Percentiles rank a stretch among this genome's conserved stretches.
These are phyloP conservation scores for Apiosordaria backusii DNA, from an alignment of 495 filamentous ascomycete genomes.

Conservation along the genomic window DNA sequence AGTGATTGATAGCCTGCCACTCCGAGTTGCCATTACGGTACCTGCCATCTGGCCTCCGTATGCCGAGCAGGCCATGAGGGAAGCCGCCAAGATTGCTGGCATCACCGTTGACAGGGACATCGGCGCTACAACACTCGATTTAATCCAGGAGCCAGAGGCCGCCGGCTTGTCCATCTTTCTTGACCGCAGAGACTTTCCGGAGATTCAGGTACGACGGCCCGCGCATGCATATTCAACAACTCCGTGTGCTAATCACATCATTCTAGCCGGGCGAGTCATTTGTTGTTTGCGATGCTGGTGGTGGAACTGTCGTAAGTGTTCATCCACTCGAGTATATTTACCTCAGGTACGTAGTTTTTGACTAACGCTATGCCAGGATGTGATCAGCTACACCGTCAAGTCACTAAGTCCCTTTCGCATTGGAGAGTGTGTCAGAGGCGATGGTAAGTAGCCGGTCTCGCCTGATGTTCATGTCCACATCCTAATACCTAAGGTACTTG, in stretches of 20 bases:
- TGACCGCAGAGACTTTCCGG: slow-evolving; percentile 12
- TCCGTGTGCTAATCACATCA: not conserved
- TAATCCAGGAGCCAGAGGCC: slow-evolving; percentile 30
- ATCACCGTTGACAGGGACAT: slow-evolving; percentile 19
- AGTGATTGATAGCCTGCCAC: slow-evolving; percentile 21
- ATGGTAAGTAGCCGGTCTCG: slow-evolving; percentile 15
- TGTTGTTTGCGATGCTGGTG: slow-evolving; percentile 30
- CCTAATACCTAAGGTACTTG: not conserved
- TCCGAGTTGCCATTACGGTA: slow-evolving; percentile 30
- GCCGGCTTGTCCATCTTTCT: slow-evolving; percentile 23
- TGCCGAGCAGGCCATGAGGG: slow-evolving; percentile 22
- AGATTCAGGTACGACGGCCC: slow-evolving; percentile 5
- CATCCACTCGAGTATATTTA: not conserved
- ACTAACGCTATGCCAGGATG: slow-evolving; percentile 16
- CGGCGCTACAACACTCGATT: slow-evolving; percentile 23
- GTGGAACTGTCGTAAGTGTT: slow-evolving; percentile 28
- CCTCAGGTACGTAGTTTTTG: not conserved
- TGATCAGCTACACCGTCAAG: slow-evolving; percentile 24
- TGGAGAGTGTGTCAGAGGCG: slow-evolving; percentile 23
- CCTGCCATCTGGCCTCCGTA: slow-evolving; percentile 33
- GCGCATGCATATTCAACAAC: not conserved
- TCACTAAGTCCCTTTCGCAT: slow-evolving; percentile 12
- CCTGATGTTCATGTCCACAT: not conserved
- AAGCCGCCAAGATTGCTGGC: slow-evolving; percentile 20
- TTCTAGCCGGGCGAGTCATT: slow-evolving; percentile 15